Conservation (phyloP, 2,329 filamentous ascomycete species). For the Erysiphe pulchra region DNA sequence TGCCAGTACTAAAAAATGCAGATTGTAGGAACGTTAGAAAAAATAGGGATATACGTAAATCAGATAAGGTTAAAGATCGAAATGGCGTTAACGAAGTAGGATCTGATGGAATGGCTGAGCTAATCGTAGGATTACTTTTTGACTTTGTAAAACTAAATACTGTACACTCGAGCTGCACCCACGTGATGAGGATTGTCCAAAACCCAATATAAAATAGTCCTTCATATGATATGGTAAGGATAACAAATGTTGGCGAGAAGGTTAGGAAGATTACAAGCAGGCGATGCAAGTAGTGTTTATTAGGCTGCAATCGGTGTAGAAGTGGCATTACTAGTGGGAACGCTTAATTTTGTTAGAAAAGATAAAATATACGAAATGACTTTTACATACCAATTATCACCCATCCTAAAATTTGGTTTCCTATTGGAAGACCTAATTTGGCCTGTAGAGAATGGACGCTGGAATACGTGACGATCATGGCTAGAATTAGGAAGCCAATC, state of each 20-base stretch:
- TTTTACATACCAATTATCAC: slow-evolving; percentile 36
- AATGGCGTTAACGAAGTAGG: slow-evolving; percentile 10
- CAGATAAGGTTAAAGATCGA: slow-evolving; percentile 52
- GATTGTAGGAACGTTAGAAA: slow-evolving; percentile 89
- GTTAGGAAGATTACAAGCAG: slow-evolving; percentile 74
- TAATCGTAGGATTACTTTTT: slow-evolving; percentile 4
- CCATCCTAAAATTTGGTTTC: slow-evolving; percentile 77
- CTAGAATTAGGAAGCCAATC: slow-evolving; percentile 50
- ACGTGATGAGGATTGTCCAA: slow-evolving; percentile 54
- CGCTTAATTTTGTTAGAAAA: slow-evolving; percentile 19
- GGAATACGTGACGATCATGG: slow-evolving; percentile 67
- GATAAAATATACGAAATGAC: slow-evolving; percentile 3
- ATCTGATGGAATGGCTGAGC: slow-evolving; percentile 5
- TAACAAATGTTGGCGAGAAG: slow-evolving; percentile 81
- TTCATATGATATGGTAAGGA: slow-evolving; percentile 92
- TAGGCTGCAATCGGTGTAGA: slow-evolving; percentile 55
- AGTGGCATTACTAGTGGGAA: slow-evolving; percentile 56
- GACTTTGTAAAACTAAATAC: slow-evolving; percentile 26
- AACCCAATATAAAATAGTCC: slow-evolving; percentile 89
- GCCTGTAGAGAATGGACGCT: slow-evolving; percentile 68
- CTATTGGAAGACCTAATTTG: slow-evolving; percentile 58
- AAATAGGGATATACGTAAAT: slow-evolving; percentile 72
- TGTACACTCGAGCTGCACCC: slow-evolving; percentile 77
- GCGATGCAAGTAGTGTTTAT: slow-evolving; percentile 72
- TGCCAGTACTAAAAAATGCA: slow-evolving; percentile 90